These are phyloP conservation scores for Melaleuca quinquenervia DNA, from an alignment of 345 rosid species.

Conservation along the genomic window DNA sequence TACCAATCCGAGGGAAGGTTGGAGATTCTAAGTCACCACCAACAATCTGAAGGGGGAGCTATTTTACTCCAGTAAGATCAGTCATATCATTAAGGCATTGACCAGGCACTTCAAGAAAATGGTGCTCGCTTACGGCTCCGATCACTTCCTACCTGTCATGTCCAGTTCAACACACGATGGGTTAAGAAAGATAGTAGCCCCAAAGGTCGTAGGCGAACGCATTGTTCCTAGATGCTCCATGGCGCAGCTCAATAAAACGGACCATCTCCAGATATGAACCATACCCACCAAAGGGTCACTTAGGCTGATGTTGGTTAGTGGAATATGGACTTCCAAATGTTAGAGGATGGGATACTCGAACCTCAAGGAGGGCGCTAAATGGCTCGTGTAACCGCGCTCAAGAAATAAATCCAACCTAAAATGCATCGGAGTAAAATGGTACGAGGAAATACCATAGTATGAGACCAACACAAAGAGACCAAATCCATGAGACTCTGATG, in stretches of 20 bases:
- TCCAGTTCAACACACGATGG: constrained; percentile 46
- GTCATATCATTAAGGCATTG: constrained; percentile 25
- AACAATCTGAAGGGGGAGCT: constrained; percentile 27
- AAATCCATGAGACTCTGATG: no score
- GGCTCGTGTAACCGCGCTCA: no score
- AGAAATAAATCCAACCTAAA: no score
- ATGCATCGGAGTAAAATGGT: no score
- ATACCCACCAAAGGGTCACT: no score
- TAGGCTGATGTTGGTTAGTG: no score
- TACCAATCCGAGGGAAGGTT: constrained; percentile 29
- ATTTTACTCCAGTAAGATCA: constrained; percentile 32
- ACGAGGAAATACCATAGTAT: no score
- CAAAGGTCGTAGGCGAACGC: constrained; percentile 16
- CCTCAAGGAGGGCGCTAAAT: no score
- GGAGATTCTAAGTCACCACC: constrained; percentile 23
- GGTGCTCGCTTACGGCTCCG: constrained; percentile 18
- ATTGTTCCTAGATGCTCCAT: not conserved
- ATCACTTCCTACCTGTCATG: constrained; percentile 31
- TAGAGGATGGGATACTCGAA: no score
- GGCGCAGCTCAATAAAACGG: not conserved
- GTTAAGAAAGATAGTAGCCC: constrained; percentile 3
- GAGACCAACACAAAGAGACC: no score
- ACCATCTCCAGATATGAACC: not conserved
- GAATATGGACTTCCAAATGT: no score
- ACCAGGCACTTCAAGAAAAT: constrained; percentile 31